Conservation (phyloP, 75 land plant species). For the Selaginella tamariscina region DNA sequence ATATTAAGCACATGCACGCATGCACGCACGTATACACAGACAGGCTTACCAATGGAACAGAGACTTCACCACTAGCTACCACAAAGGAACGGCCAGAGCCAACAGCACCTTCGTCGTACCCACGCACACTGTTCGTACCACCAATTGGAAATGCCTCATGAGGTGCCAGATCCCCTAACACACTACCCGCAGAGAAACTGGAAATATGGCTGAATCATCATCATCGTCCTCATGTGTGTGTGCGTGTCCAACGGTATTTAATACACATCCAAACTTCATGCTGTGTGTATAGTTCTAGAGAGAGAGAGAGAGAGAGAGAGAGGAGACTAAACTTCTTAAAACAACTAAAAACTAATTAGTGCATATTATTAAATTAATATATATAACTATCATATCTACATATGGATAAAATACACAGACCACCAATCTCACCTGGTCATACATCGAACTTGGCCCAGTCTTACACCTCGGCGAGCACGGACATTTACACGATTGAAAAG, state of each 20-base stretch:
- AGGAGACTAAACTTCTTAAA: too few relatives aligned
- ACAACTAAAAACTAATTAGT: too few relatives aligned
- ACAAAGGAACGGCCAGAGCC: slow-evolving; percentile 84
- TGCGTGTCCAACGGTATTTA: too few relatives aligned
- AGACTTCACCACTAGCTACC: slow-evolving; percentile 84
- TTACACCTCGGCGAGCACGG: slow-evolving; percentile 65
- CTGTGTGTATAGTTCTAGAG: too few relatives aligned
- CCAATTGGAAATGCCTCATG: slow-evolving; percentile 98
- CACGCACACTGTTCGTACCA: slow-evolving; percentile 97
- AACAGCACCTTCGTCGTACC: slow-evolving; percentile 98
- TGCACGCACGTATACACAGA: too few relatives aligned
- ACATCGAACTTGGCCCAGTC: slow-evolving; percentile 56
- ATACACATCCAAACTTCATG: too few relatives aligned
- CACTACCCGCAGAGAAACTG: slow-evolving; percentile 90
- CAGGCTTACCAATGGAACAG: slow-evolving; percentile 76
- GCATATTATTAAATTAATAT: too few relatives aligned
- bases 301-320: too few relatives aligned
- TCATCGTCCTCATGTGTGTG: too few relatives aligned
- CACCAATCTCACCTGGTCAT: slow-evolving; percentile 48
- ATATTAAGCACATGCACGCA: too few relatives aligned
- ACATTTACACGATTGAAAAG: slow-evolving; percentile 68
- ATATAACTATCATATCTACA: too few relatives aligned
- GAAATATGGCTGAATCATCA: background rate
- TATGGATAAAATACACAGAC: background rate
- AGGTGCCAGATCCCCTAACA: slow-evolving; percentile 84